Conservation (phyloP, 2,329 filamentous ascomycete genomes). For the Trichoderma koningii region DNA sequence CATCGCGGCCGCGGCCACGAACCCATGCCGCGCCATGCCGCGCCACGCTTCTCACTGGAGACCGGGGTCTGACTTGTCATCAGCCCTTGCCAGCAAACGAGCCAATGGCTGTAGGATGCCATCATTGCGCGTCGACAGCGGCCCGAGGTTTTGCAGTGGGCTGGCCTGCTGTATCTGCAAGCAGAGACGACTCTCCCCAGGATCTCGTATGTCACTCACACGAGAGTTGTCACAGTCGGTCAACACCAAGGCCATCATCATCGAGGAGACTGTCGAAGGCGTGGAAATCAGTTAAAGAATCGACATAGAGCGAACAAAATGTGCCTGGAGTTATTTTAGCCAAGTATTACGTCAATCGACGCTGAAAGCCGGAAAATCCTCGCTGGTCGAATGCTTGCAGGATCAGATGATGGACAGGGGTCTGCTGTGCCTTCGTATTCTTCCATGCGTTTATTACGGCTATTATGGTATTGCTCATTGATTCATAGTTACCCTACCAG, state of each 20-base stretch:
- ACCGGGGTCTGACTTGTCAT: too few species aligned
- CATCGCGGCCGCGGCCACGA: conserved; percentile 17
- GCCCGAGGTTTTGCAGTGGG: not conserved
- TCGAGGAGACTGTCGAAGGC: too few species aligned
- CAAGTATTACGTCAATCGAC: not conserved
- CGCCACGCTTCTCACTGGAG: too few species aligned
- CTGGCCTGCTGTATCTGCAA: not conserved
- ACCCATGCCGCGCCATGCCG: not conserved
- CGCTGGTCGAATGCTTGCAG: conserved; percentile 1
- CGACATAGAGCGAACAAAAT: too few species aligned
- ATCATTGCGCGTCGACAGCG: conserved; percentile 21
- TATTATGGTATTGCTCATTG: not conserved
- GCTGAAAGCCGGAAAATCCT: conserved; percentile 1
- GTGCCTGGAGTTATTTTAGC: too few species aligned
- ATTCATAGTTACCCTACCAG: not conserved
- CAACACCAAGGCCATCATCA: too few species aligned
- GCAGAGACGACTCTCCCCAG: too few species aligned
- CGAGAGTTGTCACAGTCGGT: too few species aligned
- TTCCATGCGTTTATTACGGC: not conserved
- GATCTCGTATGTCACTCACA: too few species aligned
- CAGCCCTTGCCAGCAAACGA: not conserved
- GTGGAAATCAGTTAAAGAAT: too few species aligned
- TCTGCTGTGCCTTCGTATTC: conserved; percentile 14
- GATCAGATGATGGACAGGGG: conserved; percentile 23
- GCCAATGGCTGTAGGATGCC: conserved; percentile 17